phyloP scores from a whole-genome alignment of 2,329 filamentous ascomycete species.

The Fusarium begoniae region DNA sequence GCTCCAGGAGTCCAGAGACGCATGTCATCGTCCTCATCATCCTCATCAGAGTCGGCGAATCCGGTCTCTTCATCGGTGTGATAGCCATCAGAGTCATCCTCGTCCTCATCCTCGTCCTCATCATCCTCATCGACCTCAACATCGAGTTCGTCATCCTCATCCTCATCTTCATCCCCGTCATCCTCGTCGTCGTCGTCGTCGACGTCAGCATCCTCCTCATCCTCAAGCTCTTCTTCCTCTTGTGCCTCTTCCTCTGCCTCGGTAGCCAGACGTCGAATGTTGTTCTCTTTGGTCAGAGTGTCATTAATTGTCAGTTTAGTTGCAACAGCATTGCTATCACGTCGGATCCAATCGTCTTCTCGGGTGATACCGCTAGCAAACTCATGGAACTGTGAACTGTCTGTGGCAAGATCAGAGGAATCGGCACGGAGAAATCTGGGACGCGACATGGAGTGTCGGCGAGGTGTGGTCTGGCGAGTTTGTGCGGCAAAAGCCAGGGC shows the following conservation, averaged over 20 bases:
- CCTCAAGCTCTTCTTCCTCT: slow-evolving; percentile 70
- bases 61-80: slow-evolving; percentile 77
- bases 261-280: slow-evolving; percentile 83
- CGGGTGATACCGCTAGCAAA: slow-evolving; percentile 85
- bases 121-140: slow-evolving; percentile 60
- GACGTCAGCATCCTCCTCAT: slow-evolving; percentile 91
- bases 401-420: slow-evolving; percentile 60
- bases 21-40: slow-evolving; percentile 72
- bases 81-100: slow-evolving; percentile 73
- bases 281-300: slow-evolving; percentile 88
- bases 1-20: slow-evolving; percentile 64
- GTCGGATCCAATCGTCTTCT: slow-evolving; percentile 89
- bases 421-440: slow-evolving; percentile 62
- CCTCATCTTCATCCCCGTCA: slow-evolving; percentile 52
- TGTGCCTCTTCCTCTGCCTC: slow-evolving; percentile 92
- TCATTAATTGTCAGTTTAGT: slow-evolving; percentile 87
- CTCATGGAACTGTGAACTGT: slow-evolving; percentile 81
- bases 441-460: slow-evolving; percentile 38
- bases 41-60: slow-evolving; percentile 74
- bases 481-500: slow-evolving; percentile 36
- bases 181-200: slow-evolving; percentile 73
- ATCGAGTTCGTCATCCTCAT: slow-evolving; percentile 61
- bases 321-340: slow-evolving; percentile 70
- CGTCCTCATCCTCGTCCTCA: slow-evolving; percentile 62
- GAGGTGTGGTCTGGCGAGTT: slow-evolving; percentile 38